Percentiles rank a stretch among this genome's conserved stretches.
Evolutionary conservation across 345 rosid species (phyloP).

Genomic region (Heritiera fomes): DNA sequence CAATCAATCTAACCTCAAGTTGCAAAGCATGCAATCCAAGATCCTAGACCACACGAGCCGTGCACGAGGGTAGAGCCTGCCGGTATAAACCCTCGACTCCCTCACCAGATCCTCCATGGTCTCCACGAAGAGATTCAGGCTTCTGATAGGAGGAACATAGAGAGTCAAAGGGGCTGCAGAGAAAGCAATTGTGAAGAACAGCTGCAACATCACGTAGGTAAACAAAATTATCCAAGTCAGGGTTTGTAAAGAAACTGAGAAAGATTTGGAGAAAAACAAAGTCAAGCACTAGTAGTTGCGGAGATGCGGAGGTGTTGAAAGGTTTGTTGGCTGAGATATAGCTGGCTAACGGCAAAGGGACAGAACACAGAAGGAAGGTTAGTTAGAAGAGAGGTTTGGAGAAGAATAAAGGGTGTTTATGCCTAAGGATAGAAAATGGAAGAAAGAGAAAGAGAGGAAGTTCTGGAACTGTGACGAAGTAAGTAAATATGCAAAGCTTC

Average conservation of each 20-base stretch:
- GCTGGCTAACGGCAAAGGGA: no score
- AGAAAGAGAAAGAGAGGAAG: neutral
- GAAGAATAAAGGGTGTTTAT: neutral
- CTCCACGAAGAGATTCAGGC: slow-evolving; percentile 70
- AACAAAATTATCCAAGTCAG: neutral
- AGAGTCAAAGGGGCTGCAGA: slow-evolving; percentile 87
- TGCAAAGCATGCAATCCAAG: slow-evolving; percentile 65
- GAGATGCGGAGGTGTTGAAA: neutral
- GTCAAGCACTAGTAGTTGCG: neutral
- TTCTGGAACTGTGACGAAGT: slow-evolving; percentile 24
- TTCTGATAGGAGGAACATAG: slow-evolving; percentile 81
- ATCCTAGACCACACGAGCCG: slow-evolving; percentile 69
- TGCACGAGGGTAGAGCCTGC: slow-evolving; percentile 63
- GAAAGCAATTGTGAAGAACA: slow-evolving; percentile 83
- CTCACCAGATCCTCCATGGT: slow-evolving; percentile 63
- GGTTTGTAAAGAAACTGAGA: no score
- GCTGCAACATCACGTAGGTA: slow-evolving; percentile 47
- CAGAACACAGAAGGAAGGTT: no score
- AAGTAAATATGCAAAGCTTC: neutral
- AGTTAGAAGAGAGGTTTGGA: neutral
- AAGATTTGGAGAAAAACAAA: no score
- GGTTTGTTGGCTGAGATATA: no score
- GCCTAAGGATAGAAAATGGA: neutral
- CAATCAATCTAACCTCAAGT: slow-evolving; percentile 31
- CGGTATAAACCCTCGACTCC: slow-evolving; percentile 57